These are phyloP conservation scores for Meyerozyma guilliermondii DNA, from an alignment of 1,139 yeast genomes.

Conservation along the genomic window DNA sequence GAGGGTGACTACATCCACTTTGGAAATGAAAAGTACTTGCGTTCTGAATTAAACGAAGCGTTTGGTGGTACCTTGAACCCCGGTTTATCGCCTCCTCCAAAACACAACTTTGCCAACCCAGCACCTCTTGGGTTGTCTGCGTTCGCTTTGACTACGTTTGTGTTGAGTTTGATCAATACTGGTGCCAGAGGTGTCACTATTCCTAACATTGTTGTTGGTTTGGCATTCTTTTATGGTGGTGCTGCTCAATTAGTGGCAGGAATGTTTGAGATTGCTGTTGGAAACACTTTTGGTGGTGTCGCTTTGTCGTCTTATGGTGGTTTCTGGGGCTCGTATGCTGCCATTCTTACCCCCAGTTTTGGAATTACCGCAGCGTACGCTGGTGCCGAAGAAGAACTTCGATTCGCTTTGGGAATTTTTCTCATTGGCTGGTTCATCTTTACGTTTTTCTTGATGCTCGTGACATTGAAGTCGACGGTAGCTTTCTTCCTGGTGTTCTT, in stretches of 20 bases:
- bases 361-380: constrained; percentile 62
- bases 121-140: constrained; percentile 84
- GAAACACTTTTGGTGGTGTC: constrained; percentile 88
- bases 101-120: constrained; percentile 77
- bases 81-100: constrained; percentile 59
- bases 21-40: constrained; percentile 67
- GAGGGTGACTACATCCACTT: constrained; percentile 62
- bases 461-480: constrained; percentile 76
- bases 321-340: constrained; percentile 83
- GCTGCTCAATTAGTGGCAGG: constrained; percentile 69
- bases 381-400: constrained; percentile 26
- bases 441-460: constrained; percentile 59
- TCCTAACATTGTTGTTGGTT: constrained; percentile 38
- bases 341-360: constrained; percentile 66
- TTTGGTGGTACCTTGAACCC: constrained; percentile 73
- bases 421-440: constrained; percentile 77
- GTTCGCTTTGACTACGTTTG: constrained; percentile 82
- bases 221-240: constrained; percentile 87
- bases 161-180: constrained; percentile 53
- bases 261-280: constrained; percentile 68
- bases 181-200: constrained; percentile 16
- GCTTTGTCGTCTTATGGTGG: constrained; percentile 83
- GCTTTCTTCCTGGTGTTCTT: constrained; percentile 69
- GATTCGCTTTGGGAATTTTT: constrained; percentile 65
- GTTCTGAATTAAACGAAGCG: constrained; percentile 57